Conservation (phyloP, 371 early-diverging fungal genomes). For the Mortierella sp. region DNA sequence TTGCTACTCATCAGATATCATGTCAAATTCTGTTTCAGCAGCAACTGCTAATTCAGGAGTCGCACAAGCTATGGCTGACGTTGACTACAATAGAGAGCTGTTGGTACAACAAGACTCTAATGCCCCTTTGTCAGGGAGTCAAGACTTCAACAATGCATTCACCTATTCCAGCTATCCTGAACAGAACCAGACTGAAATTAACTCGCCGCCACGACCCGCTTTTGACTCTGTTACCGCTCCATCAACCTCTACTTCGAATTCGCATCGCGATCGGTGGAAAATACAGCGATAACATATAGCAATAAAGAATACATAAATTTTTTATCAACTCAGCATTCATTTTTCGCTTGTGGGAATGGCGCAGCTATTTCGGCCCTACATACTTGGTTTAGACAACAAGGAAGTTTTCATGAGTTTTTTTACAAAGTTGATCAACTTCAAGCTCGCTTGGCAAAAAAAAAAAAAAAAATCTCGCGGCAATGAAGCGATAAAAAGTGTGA, state of each 20-base stretch:
- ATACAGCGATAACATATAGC: neutral
- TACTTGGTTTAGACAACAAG: too few relatives aligned
- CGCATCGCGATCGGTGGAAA: conserved; percentile 1
- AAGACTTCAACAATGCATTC: conserved; percentile 24
- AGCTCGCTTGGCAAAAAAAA: too few relatives aligned
- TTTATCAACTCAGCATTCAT: too few relatives aligned
- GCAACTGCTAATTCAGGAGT: neutral
- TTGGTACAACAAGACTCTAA: neutral
- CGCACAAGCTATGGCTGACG: neutral
- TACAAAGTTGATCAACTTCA: too few relatives aligned
- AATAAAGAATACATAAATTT: too few relatives aligned
- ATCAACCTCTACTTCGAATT: neutral
- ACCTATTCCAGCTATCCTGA: conserved; percentile 25
- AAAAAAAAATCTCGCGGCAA: too few relatives aligned
- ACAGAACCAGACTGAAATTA: neutral
- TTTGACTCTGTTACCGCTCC: too few relatives aligned
- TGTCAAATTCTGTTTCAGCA: neutral
- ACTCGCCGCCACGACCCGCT: too few relatives aligned
- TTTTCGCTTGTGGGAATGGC: too few relatives aligned
- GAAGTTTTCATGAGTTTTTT: too few relatives aligned
- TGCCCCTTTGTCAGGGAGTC: conserved; percentile 13
- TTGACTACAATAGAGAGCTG: neutral
- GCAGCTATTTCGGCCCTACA: too few relatives aligned
- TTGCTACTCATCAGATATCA: neutral
- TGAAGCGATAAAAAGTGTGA: too few relatives aligned